A percentile compares a stretch with the other conserved stretches of the same genome.
Conservation (phyloP, 495 filamentous ascomycete genomes). For the Parathielavia hyrcaniae region DNA sequence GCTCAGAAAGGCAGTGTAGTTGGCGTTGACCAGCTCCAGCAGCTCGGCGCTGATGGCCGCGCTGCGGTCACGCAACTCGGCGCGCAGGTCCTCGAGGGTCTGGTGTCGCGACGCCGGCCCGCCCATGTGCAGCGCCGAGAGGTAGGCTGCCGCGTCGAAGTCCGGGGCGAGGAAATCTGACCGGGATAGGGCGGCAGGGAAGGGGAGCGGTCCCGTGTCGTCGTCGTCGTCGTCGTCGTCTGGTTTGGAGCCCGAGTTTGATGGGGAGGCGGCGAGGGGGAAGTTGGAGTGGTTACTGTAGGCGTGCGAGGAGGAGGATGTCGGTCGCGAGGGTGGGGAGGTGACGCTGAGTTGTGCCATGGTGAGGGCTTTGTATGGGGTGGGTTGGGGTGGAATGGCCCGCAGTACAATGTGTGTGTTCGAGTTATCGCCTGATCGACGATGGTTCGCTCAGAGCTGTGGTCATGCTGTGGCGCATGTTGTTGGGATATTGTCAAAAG, state of each 20-base stretch:
- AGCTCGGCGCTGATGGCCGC: conserved; percentile 74
- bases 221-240: conserved; percentile 55
- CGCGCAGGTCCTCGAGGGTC: conserved; percentile 86
- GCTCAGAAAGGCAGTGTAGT: conserved; percentile 84
- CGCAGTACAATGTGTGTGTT: background rate
- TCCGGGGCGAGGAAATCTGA: conserved; percentile 67
- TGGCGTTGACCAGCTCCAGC: conserved; percentile 85
- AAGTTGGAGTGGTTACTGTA: conserved; percentile 31
- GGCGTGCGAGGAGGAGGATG: conserved; percentile 31
- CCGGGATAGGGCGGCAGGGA: conserved; percentile 73
- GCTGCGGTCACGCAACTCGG: conserved; percentile 72
- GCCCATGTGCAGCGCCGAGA: conserved; percentile 59
- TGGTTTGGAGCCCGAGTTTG: conserved; percentile 29
- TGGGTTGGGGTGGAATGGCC: background rate
- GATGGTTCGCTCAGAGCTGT: too few species aligned
- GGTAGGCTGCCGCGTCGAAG: conserved; percentile 77
- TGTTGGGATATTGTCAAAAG: too few species aligned
- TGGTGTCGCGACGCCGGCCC: conserved; percentile 60
- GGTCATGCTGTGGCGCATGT: too few species aligned
- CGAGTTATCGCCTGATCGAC: too few species aligned
- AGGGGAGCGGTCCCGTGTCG: conserved; percentile 58
- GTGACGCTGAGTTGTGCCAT: conserved; percentile 36
- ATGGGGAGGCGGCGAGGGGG: conserved; percentile 28
- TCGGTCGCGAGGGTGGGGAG: conserved; percentile 27
- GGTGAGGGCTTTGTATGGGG: conserved; percentile 1